Evolutionary conservation across 2,329 filamentous ascomycete genomes (phyloP).

Genomic region (Fusarium denticulatum): DNA sequence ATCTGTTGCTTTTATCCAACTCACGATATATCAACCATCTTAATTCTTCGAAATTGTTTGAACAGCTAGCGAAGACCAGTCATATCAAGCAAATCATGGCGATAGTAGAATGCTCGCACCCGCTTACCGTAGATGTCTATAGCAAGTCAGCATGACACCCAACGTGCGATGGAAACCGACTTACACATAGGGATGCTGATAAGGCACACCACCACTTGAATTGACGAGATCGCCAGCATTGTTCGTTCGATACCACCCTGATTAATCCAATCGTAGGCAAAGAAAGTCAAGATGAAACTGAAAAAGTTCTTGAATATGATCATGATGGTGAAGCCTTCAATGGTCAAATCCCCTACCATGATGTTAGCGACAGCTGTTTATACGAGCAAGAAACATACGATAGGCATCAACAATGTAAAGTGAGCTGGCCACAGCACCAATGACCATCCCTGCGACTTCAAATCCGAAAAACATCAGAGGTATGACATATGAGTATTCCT

Average conservation of each 20-base stretch:
- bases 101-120: constrained; percentile 77
- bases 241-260: constrained; percentile 66
- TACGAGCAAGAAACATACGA: constrained; percentile 62
- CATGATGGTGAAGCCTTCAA: constrained; percentile 90
- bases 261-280: constrained; percentile 85
- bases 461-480: constrained; percentile 85
- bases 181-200: constrained; percentile 82
- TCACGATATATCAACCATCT: constrained; percentile 31
- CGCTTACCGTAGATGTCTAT: constrained; percentile 82
- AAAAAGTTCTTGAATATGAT: constrained; percentile 97
- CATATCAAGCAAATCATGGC: constrained; percentile 72
- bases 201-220: constrained; percentile 81
- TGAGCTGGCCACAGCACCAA: constrained; percentile 85
- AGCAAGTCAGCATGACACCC: not conserved
- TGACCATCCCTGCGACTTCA: constrained; percentile 89
- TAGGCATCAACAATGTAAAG: constrained; percentile 95
- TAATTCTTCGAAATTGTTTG: not conserved
- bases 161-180: constrained; percentile 64
- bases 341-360: constrained; percentile 73
- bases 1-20: not conserved
- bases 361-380: not conserved
- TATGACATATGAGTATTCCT: constrained; percentile 74
- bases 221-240: constrained; percentile 77
- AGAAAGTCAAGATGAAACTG: constrained; percentile 84
- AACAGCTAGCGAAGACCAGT: constrained; percentile 43